Percentiles rank a stretch among this genome's conserved stretches.
Evolutionary conservation across 331 rosid species (phyloP).

Genomic region (Spiraea crenata): DNA sequence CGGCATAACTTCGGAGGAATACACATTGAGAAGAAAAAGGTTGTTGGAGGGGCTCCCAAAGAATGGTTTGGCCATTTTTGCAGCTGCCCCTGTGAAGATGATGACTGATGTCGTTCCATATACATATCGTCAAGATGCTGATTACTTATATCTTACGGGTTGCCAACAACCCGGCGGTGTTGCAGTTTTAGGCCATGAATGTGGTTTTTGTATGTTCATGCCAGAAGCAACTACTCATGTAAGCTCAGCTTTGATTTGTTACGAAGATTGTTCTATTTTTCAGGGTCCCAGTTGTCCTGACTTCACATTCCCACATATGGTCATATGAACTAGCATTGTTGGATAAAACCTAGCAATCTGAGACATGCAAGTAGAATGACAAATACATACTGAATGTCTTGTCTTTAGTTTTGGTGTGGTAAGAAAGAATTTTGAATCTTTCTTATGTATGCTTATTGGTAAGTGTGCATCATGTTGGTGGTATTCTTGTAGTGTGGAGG

Average conservation of each 20-base stretch:
- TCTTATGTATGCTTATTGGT: too few species aligned
- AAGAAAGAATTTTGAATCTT: neutral
- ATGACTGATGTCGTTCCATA: conserved; percentile 97
- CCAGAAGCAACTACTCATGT: conserved; percentile 75
- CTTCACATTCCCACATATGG: neutral
- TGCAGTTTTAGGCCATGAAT: conserved; percentile 78
- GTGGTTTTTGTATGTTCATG: conserved; percentile 94
- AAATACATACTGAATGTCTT: neutral
- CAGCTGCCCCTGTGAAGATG: conserved; percentile 93
- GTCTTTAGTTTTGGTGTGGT: neutral
- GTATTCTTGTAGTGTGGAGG: neutral
- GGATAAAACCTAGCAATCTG: neutral
- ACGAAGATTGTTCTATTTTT: neutral
- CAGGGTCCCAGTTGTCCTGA: neutral
- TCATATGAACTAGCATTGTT: neutral
- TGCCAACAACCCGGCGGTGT: conserved; percentile 95
- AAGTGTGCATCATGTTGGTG: neutral
- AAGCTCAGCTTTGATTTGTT: conserved; percentile 27
- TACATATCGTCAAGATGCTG: conserved; percentile 84
- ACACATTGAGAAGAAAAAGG: conserved; percentile 65
- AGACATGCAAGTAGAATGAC: neutral
- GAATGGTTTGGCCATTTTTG: conserved; percentile 81
- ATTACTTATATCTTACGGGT: conserved; percentile 85
- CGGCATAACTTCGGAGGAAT: conserved; percentile 71
- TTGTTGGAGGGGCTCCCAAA: conserved; percentile 82